Conservation (phyloP, 352 stramenopile species). For the Peronospora farinosa region DNA sequence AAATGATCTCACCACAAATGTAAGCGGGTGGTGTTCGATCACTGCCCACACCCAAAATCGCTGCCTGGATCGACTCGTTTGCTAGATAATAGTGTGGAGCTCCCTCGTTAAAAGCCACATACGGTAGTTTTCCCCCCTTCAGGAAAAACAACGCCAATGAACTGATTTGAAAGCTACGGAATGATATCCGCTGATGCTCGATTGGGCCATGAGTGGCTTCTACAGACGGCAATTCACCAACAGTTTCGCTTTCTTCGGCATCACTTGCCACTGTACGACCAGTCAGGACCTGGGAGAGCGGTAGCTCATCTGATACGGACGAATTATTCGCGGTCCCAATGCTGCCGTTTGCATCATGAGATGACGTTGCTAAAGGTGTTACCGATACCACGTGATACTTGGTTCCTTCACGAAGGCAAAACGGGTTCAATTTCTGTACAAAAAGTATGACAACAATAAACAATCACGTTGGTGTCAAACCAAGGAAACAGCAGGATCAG, state of each 20-base stretch:
- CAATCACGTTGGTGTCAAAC: not conserved
- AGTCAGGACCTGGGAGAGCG: slow-evolving; percentile 57
- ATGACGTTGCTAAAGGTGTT: slow-evolving; percentile 48
- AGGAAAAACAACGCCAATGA: slow-evolving; percentile 75
- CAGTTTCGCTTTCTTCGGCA: slow-evolving; percentile 21
- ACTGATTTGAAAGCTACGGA: slow-evolving; percentile 78
- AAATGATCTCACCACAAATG: slow-evolving; percentile 79
- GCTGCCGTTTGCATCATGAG: slow-evolving; percentile 30
- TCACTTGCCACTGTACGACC: slow-evolving; percentile 34
- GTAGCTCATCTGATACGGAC: slow-evolving; percentile 45
- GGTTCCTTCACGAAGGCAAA: slow-evolving; percentile 59
- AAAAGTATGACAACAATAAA: not conserved
- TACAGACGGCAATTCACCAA: slow-evolving; percentile 11
- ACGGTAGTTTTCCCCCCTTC: slow-evolving; percentile 65
- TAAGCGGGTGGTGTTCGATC: slow-evolving; percentile 64
- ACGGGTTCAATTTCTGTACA: slow-evolving; percentile 49
- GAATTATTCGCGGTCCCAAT: slow-evolving; percentile 20
- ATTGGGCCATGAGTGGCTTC: slow-evolving; percentile 15
- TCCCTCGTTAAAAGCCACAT: slow-evolving; percentile 79
- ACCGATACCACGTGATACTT: slow-evolving; percentile 72
- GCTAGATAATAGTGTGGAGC: slow-evolving; percentile 74
- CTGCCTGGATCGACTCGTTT: slow-evolving; percentile 72
- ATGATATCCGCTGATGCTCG: slow-evolving; percentile 69
- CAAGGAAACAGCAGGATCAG: not conserved
- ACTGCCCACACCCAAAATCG: slow-evolving; percentile 40